Evolutionary conservation across 225 moss, liverwort and hornwort species (phyloP).

Genomic region (Climacium dendroides): DNA sequence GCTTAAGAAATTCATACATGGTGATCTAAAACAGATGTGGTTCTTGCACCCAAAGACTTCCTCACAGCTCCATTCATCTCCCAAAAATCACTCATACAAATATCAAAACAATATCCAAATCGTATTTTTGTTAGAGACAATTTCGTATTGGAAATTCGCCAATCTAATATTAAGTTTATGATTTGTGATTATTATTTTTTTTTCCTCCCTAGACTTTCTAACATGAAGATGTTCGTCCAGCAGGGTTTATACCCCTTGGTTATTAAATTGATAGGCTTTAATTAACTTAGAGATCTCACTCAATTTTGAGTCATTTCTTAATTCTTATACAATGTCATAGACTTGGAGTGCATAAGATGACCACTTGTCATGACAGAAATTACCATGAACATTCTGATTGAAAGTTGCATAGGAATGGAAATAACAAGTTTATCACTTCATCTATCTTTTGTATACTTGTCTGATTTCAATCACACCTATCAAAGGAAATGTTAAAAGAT

Average conservation of each 20-base stretch:
- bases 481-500: neutral
- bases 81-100: neutral
- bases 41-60: neutral
- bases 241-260: neutral
- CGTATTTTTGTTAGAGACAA: no score
- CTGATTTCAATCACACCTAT: neutral
- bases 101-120: neutral
- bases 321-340: neutral
- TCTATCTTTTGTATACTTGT: neutral
- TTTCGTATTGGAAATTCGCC: neutral
- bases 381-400: neutral
- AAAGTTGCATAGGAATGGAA: neutral
- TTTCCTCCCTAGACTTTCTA: neutral
- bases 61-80: neutral
- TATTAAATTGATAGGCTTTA: neutral
- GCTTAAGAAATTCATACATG: neutral
- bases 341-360: neutral
- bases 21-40: neutral
- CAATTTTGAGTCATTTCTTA: neutral
- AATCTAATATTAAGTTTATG: neutral
- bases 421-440: neutral
- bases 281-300: neutral
- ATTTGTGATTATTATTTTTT: no score
- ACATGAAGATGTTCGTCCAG: neutral
- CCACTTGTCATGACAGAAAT: neutral